A percentile compares a stretch with the other conserved stretches of the same genome.
Conservation (phyloP, 2,329 filamentous ascomycete species). For the Fusarium secorum region DNA sequence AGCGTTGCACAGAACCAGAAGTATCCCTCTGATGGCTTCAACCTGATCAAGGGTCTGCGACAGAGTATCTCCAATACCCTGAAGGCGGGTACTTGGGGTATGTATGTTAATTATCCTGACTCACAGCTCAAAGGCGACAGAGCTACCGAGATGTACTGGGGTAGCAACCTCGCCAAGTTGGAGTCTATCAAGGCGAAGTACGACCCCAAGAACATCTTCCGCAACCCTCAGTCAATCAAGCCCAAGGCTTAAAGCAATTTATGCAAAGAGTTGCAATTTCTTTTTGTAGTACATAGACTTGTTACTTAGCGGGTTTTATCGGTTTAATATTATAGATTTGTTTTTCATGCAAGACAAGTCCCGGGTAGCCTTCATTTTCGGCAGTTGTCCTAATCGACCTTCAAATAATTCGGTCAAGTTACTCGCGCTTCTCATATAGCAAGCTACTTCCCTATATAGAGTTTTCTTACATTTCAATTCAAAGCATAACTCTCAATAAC, state of each 20-base stretch:
- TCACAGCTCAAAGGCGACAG: constrained; percentile 45
- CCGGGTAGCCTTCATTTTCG: background rate
- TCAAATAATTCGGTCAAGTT: rapidly evolving
- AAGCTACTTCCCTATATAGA: too few species aligned
- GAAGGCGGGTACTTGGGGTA: constrained; percentile 45
- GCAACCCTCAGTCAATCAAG: constrained; percentile 48
- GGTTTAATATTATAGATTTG: background rate
- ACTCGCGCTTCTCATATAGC: too few species aligned
- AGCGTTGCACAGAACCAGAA: constrained; percentile 35
- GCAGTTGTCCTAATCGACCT: rapidly evolving
- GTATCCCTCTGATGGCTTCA: constrained; percentile 49
- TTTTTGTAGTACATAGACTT: background rate
- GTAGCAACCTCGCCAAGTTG: constrained; percentile 45
- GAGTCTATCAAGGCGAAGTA: constrained; percentile 47
- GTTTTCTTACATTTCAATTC: too few species aligned
- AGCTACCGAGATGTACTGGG: constrained; percentile 51
- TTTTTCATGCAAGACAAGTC: background rate
- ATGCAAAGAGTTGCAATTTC: background rate
- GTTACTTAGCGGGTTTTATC: background rate
- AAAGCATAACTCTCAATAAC: too few species aligned
- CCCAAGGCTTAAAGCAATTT: constrained; percentile 2
- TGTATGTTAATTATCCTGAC: constrained; percentile 55
- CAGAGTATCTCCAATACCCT: constrained; percentile 44
- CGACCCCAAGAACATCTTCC: constrained; percentile 50
- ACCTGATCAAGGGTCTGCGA: constrained; percentile 46